Evolutionary conservation across 176 grass and related monocot species (phyloP), one percentile per base, ranked within the genome.

Genomic region (Zea luxurians): DNA sequence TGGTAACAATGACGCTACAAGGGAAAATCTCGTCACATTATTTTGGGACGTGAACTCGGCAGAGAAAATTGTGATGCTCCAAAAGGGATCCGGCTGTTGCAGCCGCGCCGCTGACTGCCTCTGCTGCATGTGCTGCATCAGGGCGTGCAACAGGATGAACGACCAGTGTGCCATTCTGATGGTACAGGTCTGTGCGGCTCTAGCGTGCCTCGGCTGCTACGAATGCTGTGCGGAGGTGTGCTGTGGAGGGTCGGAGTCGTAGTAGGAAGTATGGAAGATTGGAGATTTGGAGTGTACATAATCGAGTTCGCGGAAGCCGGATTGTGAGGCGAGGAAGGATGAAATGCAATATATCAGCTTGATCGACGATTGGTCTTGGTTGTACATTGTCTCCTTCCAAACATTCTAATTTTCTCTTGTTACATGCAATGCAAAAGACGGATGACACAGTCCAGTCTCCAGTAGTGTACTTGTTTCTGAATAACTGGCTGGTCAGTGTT

Each of bases 41-140:
- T 89, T 89, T 5, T 75, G 86, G 21, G 86, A 91, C 10, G 27
- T 64, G 7, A 89, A 81, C 44, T 74, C 58, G 0, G 68, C 79
- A 17, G 92, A 91, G 65, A 87, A 73, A 10, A 49, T 70, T 1
- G 59, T 83, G 48, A 88, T 99, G 57, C 66, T 87, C 44, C 60
- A 82, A 35, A 95, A 93, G 47, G 79, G 86, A 6, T 82, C 64
- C 5, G 89, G 88, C 27, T 92, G 96, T 85, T 99, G 96, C 81
- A 40, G 78, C 63, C 72, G 69, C 0, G 35, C 88, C 0, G 84
- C 86, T 0, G 85, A 90, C 80, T 92, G 85, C 64, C 76, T 86
- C 66, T 98, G 96, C 72, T 95, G 92, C 78, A 88, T 86, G 83
- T 92, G 92, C 72, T 86, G 86, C 83, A 93, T 95, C 90, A 88